Evolutionary conservation across 352 stramenopile genomes (phyloP), one percentile per base, ranked within the genome.

Genomic region (Phytophthora podocarpi): DNA sequence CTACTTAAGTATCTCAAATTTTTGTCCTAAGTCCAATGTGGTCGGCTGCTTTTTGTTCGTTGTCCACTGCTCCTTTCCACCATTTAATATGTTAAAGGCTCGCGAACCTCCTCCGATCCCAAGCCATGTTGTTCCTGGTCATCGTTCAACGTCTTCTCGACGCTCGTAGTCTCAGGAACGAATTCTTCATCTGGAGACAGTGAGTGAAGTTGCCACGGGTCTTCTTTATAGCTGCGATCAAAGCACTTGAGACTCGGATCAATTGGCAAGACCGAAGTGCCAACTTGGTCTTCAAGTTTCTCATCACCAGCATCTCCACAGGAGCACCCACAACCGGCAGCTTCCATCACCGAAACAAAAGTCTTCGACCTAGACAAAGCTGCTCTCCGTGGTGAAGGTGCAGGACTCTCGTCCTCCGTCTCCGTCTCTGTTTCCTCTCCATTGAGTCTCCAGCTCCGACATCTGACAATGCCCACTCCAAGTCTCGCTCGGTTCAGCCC

Each of bases 391-490:
- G 57, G 57, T 20, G 32, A 65, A 40, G 46, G 11, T 20, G 48
- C n/a, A 1, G 43, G 37, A 16, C 34, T 50, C 4, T 69, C 50
- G 12, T 72, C 64, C 15, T 72, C 64, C 4, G 63, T 67, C n/a
- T 72, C 64, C 9, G 64, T 72, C n/a, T n/a, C n/a, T n/a, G n/a
- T n/a, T 8, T 65, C 64, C 16, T 72, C 57, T 32, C 26, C 64
- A 41, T 40, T 56, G n/a, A 56, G 28, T 26, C 13, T 31, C 39
- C 27, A 59, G 21, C 4, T 67, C 1, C 58, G 48, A 55, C 64
- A 72, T 13, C 64, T 45, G n/a, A 72, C 51, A 13, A 72, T 72
- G 0, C 64, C 64, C 15, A 69, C 46, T 2, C 64, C 57, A 12
- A 67, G 58, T 8, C 30, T 67, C 27, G 58, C 51, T 26, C 64